Conservation (phyloP, 2,329 filamentous ascomycete species). For the Sporothrix pseudoabietina region DNA sequence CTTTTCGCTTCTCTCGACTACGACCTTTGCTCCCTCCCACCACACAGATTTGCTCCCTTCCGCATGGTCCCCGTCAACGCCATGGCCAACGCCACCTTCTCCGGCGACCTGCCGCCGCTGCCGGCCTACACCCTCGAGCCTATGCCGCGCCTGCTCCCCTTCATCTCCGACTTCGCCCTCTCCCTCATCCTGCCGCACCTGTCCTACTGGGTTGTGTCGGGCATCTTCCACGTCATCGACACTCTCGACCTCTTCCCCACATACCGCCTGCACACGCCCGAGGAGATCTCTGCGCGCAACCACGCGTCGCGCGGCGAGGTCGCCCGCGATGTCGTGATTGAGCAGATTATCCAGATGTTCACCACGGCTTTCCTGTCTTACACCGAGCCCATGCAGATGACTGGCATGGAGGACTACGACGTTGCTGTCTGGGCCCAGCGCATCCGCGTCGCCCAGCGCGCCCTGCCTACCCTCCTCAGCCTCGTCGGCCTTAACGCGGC, state of each 20-base stretch:
- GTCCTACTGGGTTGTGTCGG: slow-evolving; percentile 85
- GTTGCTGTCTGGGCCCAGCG: slow-evolving; percentile 87
- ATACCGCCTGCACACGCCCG: slow-evolving; percentile 92
- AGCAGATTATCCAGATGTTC: slow-evolving; percentile 84
- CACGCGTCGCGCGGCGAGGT: slow-evolving; percentile 84
- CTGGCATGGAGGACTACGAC: slow-evolving; percentile 81
- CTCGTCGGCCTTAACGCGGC: slow-evolving; percentile 75
- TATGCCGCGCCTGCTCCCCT: slow-evolving; percentile 71
- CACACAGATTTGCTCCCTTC: not conserved
- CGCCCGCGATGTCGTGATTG: slow-evolving; percentile 84
- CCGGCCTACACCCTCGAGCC: slow-evolving; percentile 76
- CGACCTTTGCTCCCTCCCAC: not conserved
- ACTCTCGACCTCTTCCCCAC: slow-evolving; percentile 81
- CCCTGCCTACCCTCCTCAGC: slow-evolving; percentile 71
- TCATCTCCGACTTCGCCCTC: slow-evolving; percentile 79
- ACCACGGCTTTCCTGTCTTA: slow-evolving; percentile 68
- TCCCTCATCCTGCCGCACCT: slow-evolving; percentile 74
- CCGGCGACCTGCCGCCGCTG: slow-evolving; percentile 75
- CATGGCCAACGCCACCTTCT: slow-evolving; percentile 57
- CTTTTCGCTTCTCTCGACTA: not conserved
- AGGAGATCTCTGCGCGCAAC: slow-evolving; percentile 84
- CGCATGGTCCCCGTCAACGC: slow-evolving; percentile 47
- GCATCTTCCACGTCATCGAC: slow-evolving; percentile 87
- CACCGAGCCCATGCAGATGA: slow-evolving; percentile 72
- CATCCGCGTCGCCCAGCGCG: slow-evolving; percentile 75